phyloP scores from a whole-genome alignment of 179 eudicot genomes.

The Pouteria campechiana region DNA sequence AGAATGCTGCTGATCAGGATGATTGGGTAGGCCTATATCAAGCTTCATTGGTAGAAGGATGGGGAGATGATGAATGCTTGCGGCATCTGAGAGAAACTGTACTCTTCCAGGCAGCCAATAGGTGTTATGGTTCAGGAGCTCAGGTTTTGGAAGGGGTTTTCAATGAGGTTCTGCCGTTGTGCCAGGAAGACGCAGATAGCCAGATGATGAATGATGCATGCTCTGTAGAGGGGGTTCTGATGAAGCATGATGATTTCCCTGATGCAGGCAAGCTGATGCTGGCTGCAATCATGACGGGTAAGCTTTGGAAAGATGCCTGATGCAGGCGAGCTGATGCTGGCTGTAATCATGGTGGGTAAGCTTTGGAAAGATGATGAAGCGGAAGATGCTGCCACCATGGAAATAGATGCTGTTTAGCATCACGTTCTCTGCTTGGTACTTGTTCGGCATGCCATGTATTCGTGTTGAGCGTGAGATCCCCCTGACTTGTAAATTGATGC shows the following conservation, averaged over 20 bases:
- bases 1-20: slow-evolving; percentile 61
- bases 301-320: no score
- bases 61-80: slow-evolving; percentile 72
- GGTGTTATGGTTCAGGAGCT: slow-evolving; percentile 72
- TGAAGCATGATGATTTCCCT: slow-evolving; percentile 86
- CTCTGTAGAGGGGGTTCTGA: slow-evolving; percentile 71
- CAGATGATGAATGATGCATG: slow-evolving; percentile 24
- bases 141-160: slow-evolving; percentile 58
- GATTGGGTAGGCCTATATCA: slow-evolving; percentile 70
- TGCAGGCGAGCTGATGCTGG: slow-evolving; percentile 80
- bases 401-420: no score
- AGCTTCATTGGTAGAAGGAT: slow-evolving; percentile 49
- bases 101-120: slow-evolving; percentile 67
- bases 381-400: no score
- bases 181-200: slow-evolving; percentile 35
- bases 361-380: no score
- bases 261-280: slow-evolving; percentile 85
- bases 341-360: slow-evolving; percentile 73
- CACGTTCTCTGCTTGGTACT: no score
- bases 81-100: slow-evolving; percentile 43
- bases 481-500: no score
- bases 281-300: slow-evolving; percentile 70
- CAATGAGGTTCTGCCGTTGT: slow-evolving; percentile 61
- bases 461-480: no score
- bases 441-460: no score